Evolutionary conservation across 768 basidiomycete genomes (phyloP).

Genomic region (Mycena venus): DNA sequence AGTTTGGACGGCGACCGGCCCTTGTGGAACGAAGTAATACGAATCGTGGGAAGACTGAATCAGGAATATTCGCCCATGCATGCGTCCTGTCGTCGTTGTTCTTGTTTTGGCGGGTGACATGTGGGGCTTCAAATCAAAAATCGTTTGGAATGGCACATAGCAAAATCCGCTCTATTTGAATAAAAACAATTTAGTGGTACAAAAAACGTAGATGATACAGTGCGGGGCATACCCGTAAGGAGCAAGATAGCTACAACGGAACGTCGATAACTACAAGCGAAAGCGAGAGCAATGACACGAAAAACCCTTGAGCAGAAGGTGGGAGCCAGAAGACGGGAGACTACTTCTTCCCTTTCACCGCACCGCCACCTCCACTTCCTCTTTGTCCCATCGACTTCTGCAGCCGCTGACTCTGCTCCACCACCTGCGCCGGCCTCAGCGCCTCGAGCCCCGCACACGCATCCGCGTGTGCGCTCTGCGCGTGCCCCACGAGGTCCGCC

Average conservation of each 20-base stretch:
- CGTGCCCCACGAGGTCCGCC: constrained; percentile 49
- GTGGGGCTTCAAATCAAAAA: constrained; percentile 42
- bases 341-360: not conserved
- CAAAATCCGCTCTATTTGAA: no score
- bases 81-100: no score
- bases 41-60: no score
- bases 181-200: no score
- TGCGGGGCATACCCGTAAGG: not conserved
- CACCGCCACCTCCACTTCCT: not conserved
- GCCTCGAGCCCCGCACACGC: constrained; percentile 47
- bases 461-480: constrained; percentile 45
- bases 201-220: not conserved
- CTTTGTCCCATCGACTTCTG: not conserved
- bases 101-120: no score
- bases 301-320: not conserved
- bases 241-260: not conserved
- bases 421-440: constrained; percentile 47
- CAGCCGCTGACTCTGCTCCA: constrained; percentile 44
- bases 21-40: no score
- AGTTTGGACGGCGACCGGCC: no score
- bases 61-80: no score
- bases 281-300: not conserved
- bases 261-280: not conserved
- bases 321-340: not conserved
- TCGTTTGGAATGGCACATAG: not conserved